A percentile compares a stretch with the other conserved stretches of the same genome.
Conservation (phyloP, 768 basidiomycete genomes). For the Rhodotorula toruloides region DNA sequence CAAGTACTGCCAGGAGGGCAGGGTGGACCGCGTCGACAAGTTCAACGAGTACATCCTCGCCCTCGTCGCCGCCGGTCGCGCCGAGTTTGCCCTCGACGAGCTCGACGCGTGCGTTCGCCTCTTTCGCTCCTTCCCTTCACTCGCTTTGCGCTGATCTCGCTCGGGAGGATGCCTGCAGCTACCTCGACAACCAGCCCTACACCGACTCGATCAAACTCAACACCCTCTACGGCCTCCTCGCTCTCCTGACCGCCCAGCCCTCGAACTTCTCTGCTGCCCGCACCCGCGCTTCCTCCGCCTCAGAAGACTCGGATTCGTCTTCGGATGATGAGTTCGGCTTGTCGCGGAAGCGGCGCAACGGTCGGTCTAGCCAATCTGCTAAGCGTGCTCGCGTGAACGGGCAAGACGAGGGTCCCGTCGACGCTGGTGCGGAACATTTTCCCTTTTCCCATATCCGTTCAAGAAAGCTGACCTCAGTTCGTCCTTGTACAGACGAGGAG, state of each 20-base stretch:
- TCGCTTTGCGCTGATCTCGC: neutral
- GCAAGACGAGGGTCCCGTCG: neutral
- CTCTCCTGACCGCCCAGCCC: conserved; percentile 28
- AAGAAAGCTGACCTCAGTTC: neutral
- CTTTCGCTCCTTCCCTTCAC: neutral
- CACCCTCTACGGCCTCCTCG: conserved; percentile 29
- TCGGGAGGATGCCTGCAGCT: neutral
- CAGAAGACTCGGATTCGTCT: neutral
- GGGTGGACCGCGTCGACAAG: conserved; percentile 24
- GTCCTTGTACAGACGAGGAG: neutral
- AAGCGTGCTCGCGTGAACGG: neutral
- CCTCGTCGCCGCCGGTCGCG: conserved; percentile 19
- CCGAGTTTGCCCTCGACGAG: conserved; percentile 33
- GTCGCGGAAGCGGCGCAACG: neutral
- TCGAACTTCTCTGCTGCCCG: neutral
- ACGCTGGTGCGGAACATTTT: neutral
- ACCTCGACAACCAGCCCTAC: conserved; percentile 36
- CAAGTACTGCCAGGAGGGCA: conserved; percentile 26
- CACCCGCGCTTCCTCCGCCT: neutral
- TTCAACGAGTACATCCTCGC: conserved; percentile 30
- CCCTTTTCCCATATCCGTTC: neutral
- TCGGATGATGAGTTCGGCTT: neutral
- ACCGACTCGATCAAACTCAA: conserved; percentile 35
- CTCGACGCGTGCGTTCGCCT: conserved; percentile 22
- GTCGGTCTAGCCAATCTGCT: neutral